Percentiles rank a stretch among this genome's conserved stretches.
Conservation (phyloP, 1,284 basidiomycete species). For the Wallemia mellicola region DNA sequence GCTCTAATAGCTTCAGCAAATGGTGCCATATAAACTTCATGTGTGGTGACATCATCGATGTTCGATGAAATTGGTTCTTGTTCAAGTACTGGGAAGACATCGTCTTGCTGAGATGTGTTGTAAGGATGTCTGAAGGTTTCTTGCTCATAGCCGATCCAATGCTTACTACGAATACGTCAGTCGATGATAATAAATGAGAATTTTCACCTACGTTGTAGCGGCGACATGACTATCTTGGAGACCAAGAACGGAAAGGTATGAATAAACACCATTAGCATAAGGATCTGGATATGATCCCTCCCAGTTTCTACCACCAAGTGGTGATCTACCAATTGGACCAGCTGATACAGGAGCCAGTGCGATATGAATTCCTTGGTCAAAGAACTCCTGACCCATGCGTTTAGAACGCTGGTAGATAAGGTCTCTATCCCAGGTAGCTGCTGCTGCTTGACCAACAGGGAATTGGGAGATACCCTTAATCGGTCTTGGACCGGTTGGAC, state of each 20-base stretch:
- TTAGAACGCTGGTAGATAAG: conserved; percentile 17
- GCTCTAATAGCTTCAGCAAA: conserved; percentile 21
- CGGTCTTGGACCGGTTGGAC: conserved; percentile 26
- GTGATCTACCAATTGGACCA: conserved; percentile 16
- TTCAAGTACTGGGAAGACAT: conserved; percentile 6
- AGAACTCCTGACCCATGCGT: conserved; percentile 20
- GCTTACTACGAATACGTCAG: conserved; percentile 13
- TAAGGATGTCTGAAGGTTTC: conserved; percentile 9
- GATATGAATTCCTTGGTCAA: conserved; percentile 10
- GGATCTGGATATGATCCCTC: conserved; percentile 17
- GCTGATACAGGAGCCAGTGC: conserved; percentile 14
- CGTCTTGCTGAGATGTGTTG: conserved; percentile 9
- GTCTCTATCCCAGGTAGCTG: conserved; percentile 19
- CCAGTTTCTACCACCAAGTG: conserved; percentile 17
- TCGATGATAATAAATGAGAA: background rate
- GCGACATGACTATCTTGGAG: conserved; percentile 16
- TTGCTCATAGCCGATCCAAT: conserved; percentile 11
- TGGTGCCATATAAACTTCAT: conserved; percentile 17
- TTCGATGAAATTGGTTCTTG: conserved; percentile 11
- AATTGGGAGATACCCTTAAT: conserved; percentile 17
- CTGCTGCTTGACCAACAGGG: conserved; percentile 19
- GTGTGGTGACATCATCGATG: conserved; percentile 16
- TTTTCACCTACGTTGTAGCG: conserved; percentile 6
- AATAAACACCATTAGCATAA: conserved; percentile 16
- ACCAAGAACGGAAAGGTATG: conserved; percentile 14